A percentile compares a stretch with the other conserved stretches of the same genome.
These are phyloP conservation scores for Cyphellophora europaea DNA, from an alignment of 2,329 filamentous ascomycete genomes.

Conservation along the genomic window DNA sequence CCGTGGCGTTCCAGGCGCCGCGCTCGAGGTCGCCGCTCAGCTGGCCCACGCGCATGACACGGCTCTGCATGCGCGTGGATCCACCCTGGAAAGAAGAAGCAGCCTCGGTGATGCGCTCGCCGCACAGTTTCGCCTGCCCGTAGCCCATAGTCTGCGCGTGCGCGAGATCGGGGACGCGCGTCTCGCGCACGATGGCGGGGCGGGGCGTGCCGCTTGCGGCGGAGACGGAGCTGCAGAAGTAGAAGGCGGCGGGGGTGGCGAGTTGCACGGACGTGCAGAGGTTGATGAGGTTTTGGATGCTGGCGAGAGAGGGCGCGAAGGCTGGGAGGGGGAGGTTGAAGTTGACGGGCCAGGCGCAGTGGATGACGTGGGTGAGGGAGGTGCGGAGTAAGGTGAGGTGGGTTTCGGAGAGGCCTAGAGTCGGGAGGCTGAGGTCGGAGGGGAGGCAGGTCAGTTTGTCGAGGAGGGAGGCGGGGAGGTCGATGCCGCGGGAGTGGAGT, in stretches of 20 bases:
- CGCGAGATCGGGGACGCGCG: slow-evolving; percentile 4
- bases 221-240: slow-evolving; percentile 42
- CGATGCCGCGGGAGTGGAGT: slow-evolving; percentile 23
- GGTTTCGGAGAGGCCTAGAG: slow-evolving; percentile 37
- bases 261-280: slow-evolving; percentile 28
- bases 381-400: slow-evolving; percentile 32
- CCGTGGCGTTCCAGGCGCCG: slow-evolving; percentile 43
- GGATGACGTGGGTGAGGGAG: slow-evolving; percentile 45
- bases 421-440: slow-evolving; percentile 34
- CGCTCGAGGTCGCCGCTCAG: slow-evolving; percentile 38
- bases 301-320: slow-evolving; percentile 39
- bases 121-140: slow-evolving; percentile 48
- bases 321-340: slow-evolving; percentile 48
- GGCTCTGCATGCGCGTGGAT: slow-evolving; percentile 19
- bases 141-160: slow-evolving; percentile 41
- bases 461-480: slow-evolving; percentile 8
- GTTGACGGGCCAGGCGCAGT: slow-evolving; percentile 58
- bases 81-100: no score
- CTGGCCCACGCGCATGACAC: slow-evolving; percentile 40
- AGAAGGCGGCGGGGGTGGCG: slow-evolving; percentile 23
- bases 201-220: slow-evolving; percentile 27
- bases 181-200: slow-evolving; percentile 11
- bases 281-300: slow-evolving; percentile 40
- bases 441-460: slow-evolving; percentile 38
- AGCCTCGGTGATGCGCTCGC: slow-evolving; percentile 39